phyloP scores from a whole-genome alignment of 129 eudicot genomes.

The Deinandra increscens region DNA sequence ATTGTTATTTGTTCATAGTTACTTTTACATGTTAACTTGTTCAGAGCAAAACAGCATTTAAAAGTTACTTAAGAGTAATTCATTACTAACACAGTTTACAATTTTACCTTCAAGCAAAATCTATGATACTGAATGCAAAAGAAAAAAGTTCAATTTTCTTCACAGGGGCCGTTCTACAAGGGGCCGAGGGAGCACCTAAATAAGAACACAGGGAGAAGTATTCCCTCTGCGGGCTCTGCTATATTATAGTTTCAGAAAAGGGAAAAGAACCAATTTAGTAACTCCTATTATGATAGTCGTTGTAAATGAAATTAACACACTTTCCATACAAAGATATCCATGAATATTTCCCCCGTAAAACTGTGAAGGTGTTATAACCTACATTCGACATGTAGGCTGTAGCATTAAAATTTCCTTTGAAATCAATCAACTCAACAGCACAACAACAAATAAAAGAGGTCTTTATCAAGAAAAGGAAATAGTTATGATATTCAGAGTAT shows the following conservation, averaged over 20 bases:
- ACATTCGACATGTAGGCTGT: conserved; percentile 16
- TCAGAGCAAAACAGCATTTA: background rate
- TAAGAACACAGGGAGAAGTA: background rate
- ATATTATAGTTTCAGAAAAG: background rate
- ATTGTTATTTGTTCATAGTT: background rate
- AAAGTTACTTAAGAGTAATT: background rate
- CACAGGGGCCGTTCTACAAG: background rate
- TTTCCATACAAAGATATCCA: conserved; percentile 17
- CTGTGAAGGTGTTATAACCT: background rate
- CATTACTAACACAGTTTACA: background rate
- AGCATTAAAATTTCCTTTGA: background rate
- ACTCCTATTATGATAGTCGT: background rate
- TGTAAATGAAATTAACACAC: background rate
- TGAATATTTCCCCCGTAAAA: background rate
- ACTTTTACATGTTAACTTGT: background rate
- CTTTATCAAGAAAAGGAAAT: background rate
- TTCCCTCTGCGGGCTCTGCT: background rate
- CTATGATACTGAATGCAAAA: background rate
- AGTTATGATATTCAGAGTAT: background rate
- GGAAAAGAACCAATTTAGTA: conserved; percentile 17
- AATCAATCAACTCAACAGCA: background rate
- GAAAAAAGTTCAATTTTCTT: background rate
- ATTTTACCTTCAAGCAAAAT: background rate
- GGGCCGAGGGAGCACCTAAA: background rate
- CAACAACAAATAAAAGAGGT: background rate